Percentiles rank a stretch among this genome's conserved stretches.
phyloP scores from a whole-genome alignment of 148 eudicot species.

The Amaranthus cruentus region DNA sequence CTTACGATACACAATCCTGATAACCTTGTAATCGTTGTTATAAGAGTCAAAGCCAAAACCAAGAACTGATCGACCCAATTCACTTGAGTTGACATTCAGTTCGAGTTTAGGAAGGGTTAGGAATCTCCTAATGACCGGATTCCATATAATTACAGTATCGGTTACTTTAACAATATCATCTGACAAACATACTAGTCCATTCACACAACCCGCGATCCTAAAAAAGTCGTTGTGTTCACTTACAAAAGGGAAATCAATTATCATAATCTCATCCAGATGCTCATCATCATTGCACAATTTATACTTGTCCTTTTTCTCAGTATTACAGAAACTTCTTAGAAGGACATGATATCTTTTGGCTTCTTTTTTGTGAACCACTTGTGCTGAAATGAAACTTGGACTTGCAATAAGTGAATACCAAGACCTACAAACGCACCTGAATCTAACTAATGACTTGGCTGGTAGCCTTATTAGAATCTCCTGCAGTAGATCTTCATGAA shows the following conservation, averaged over 20 bases:
- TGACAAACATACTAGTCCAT: conserved; percentile 32
- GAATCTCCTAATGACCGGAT: conserved; percentile 27
- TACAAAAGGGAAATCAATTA: conserved; percentile 17
- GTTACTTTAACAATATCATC: conserved; percentile 18
- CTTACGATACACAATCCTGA: conserved; percentile 21
- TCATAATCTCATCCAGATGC: conserved; percentile 11
- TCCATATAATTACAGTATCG: conserved; percentile 29
- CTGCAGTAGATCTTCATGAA: conserved; percentile 19
- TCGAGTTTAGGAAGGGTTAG: conserved; percentile 20
- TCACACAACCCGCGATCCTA: conserved; percentile 29
- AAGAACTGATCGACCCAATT: conserved; percentile 6
- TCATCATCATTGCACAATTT: conserved; percentile 24
- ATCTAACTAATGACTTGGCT: conserved; percentile 24
- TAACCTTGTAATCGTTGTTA: conserved; percentile 28
- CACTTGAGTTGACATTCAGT: neutral
- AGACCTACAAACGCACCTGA: conserved; percentile 25
- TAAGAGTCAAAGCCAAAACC: conserved; percentile 36
- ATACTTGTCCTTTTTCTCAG: conserved; percentile 13
- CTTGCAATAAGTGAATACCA: conserved; percentile 30
- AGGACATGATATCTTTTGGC: conserved; percentile 8
- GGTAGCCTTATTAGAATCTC: conserved; percentile 32
- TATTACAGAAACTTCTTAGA: conserved; percentile 9
- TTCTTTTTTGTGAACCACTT: conserved; percentile 9
- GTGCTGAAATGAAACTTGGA: conserved; percentile 28
- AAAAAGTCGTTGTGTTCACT: conserved; percentile 16